Percentiles rank a stretch among this genome's conserved stretches.
Conservation (phyloP, 441 rosid species). For the Populus trichocarpa region DNA sequence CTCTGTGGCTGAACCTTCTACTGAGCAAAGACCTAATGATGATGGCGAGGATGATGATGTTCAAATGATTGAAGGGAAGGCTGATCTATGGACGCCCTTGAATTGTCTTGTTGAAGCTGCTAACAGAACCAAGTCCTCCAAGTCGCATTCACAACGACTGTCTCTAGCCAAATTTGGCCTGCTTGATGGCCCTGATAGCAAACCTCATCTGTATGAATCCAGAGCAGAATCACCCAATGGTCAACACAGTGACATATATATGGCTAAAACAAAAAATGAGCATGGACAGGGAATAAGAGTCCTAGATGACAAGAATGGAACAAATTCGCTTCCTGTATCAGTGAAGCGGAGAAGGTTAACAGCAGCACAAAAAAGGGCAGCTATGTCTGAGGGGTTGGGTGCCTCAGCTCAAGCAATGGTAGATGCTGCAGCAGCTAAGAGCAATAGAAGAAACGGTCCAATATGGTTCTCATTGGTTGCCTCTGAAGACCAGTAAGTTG, state of each 20-base stretch:
- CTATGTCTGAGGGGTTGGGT: conserved; percentile 32
- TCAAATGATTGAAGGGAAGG: conserved; percentile 45
- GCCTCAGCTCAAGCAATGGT: conserved; percentile 36
- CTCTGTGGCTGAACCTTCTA: conserved; percentile 34
- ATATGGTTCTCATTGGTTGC: conserved; percentile 72
- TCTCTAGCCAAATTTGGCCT: conserved; percentile 33
- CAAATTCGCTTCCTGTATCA: conserved; percentile 32
- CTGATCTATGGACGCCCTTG: conserved; percentile 65
- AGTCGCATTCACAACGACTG: conserved; percentile 37
- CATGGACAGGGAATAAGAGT: conserved; percentile 31
- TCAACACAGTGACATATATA: conserved; percentile 24
- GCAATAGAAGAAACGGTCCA: conserved; percentile 39
- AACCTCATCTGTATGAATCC: conserved; percentile 25
- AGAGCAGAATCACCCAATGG: conserved; percentile 29
- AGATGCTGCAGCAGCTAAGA: conserved; percentile 38
- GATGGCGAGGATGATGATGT: conserved; percentile 27
- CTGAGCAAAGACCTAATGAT: conserved; percentile 21
- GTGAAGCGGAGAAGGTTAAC: conserved; percentile 54
- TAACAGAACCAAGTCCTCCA: conserved; percentile 61
- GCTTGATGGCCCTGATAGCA: conserved; percentile 20
- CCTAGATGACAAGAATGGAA: conserved; percentile 40
- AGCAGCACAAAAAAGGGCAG: conserved; percentile 36
- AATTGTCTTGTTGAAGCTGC: conserved; percentile 81
- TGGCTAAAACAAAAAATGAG: conserved; percentile 37
- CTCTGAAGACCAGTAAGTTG: conserved; percentile 60